A percentile compares a stretch with the other conserved stretches of the same genome.
Evolutionary conservation across 2,329 filamentous ascomycete species (phyloP).

Genomic region (Fusarium sp.): DNA sequence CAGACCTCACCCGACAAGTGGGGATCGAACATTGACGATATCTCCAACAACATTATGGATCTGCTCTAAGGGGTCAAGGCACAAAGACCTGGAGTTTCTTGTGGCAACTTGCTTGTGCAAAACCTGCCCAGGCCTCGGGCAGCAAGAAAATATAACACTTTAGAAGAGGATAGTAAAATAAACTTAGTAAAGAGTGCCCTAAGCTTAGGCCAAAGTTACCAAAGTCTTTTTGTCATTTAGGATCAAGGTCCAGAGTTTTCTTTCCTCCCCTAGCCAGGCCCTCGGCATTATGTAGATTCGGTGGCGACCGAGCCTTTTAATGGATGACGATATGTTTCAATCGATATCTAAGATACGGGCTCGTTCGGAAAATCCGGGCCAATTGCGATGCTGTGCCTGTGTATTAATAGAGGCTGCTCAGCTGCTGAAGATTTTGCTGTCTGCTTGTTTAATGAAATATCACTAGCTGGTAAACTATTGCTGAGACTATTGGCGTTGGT

Average conservation of each 20-base stretch:
- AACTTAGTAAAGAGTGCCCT: too few species aligned
- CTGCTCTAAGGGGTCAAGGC: not conserved
- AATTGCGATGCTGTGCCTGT: too few species aligned
- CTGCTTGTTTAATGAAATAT: too few species aligned
- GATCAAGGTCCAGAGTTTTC: too few species aligned
- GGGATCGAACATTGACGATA: not conserved
- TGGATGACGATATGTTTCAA: too few species aligned
- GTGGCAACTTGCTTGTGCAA: not conserved
- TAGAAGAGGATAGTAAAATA: too few species aligned
- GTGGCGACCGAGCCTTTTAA: not conserved
- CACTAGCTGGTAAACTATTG: not conserved
- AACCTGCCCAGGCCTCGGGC: not conserved
- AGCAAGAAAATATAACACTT: too few species aligned
- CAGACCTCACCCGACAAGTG: not conserved
- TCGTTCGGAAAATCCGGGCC: not conserved
- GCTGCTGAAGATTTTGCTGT: not conserved
- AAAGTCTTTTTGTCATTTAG: too few species aligned
- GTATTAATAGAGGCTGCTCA: not conserved
- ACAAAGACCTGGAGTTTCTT: fast-evolving
- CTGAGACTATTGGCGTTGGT: not conserved
- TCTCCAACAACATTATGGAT: not conserved
- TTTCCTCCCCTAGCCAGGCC: not conserved
- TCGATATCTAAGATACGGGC: not conserved
- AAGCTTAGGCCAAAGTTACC: too few species aligned
- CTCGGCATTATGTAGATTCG: fast-evolving